phyloP scores from a whole-genome alignment of 768 basidiomycete species.

The Mycena olivaceomarginata region DNA sequence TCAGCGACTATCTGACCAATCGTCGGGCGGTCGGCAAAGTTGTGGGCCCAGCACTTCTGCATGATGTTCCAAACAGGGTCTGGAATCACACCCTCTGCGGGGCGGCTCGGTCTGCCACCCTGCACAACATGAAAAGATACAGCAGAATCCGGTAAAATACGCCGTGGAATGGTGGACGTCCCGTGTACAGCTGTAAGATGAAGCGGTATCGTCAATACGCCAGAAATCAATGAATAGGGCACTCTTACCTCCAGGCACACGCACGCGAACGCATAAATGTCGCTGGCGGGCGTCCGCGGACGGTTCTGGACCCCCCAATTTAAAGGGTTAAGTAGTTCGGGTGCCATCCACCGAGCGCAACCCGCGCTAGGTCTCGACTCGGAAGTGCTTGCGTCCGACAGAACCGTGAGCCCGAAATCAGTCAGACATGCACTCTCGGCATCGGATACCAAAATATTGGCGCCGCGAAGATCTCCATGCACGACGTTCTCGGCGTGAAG shows the following conservation, averaged over 20 bases:
- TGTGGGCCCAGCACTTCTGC: slow-evolving; percentile 38
- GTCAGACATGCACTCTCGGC: slow-evolving; percentile 29
- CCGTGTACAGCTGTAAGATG: slow-evolving; percentile 23
- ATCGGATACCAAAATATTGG: slow-evolving; percentile 43
- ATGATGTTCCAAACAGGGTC: slow-evolving; percentile 40
- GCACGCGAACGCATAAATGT: slow-evolving; percentile 36
- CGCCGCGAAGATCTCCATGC: slow-evolving; percentile 43
- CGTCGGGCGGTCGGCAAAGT: slow-evolving; percentile 32
- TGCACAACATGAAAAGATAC: slow-evolving; percentile 35
- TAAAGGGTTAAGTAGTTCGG: slow-evolving; percentile 33
- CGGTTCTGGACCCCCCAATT: slow-evolving; percentile 14
- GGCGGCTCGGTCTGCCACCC: slow-evolving; percentile 13
- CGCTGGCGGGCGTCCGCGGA: slow-evolving; percentile 23
- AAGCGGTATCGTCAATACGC: background rate
- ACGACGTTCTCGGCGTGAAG: slow-evolving; percentile 41
- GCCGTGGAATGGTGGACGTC: slow-evolving; percentile 36
- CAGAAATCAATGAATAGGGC: background rate
- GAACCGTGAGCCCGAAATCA: slow-evolving; percentile 42
- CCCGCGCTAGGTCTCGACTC: slow-evolving; percentile 15
- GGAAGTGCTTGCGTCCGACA: slow-evolving; percentile 30
- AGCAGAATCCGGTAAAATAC: slow-evolving; percentile 19
- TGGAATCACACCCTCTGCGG: slow-evolving; percentile 15
- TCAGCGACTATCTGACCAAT: background rate
- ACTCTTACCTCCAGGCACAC: slow-evolving; percentile 34
- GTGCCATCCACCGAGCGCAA: slow-evolving; percentile 37